These are phyloP conservation scores for Tulasnella sp. DNA, from an alignment of 768 basidiomycete genomes.

Conservation along the genomic window DNA sequence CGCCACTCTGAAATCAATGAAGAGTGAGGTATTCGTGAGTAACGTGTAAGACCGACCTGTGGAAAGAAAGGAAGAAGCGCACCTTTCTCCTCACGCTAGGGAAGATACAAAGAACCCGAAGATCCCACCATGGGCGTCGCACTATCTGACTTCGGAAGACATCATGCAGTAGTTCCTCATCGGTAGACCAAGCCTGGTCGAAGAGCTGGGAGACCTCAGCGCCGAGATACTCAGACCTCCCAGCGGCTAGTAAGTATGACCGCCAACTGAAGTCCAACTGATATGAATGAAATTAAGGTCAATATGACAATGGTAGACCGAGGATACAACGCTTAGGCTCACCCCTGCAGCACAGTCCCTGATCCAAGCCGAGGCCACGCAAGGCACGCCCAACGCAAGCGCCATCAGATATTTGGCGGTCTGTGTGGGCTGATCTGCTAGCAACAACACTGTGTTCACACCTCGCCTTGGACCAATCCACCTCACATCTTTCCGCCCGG, in stretches of 20 bases:
- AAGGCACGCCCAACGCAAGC: constrained; percentile 31
- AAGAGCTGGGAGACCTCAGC: constrained; percentile 7
- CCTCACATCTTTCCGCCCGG: neutral
- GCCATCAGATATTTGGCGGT: constrained; percentile 30
- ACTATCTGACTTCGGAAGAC: constrained; percentile 1
- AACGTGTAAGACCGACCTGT: too few relatives aligned
- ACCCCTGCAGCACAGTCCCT: constrained; percentile 15
- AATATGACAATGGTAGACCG: neutral
- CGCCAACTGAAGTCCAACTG: constrained; percentile 13
- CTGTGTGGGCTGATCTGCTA: constrained; percentile 21
- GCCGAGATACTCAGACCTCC: constrained; percentile 3
- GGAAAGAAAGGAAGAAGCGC: neutral
- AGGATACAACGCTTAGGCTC: neutral
- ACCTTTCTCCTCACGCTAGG: neutral
- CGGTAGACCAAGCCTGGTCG: constrained; percentile 2
- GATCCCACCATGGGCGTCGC: constrained; percentile 6
- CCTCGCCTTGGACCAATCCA: constrained; percentile 5
- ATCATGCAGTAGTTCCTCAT: constrained; percentile 2
- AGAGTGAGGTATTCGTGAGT: neutral
- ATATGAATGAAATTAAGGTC: neutral
- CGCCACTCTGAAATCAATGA: neutral
- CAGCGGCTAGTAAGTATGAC: constrained; percentile 13
- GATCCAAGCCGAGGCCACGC: constrained; percentile 25
- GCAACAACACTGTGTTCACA: constrained; percentile 23
- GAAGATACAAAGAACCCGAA: constrained; percentile 4